phyloP scores from a whole-genome alignment of 2,329 filamentous ascomycete species.

The Talaromyces sp. region DNA sequence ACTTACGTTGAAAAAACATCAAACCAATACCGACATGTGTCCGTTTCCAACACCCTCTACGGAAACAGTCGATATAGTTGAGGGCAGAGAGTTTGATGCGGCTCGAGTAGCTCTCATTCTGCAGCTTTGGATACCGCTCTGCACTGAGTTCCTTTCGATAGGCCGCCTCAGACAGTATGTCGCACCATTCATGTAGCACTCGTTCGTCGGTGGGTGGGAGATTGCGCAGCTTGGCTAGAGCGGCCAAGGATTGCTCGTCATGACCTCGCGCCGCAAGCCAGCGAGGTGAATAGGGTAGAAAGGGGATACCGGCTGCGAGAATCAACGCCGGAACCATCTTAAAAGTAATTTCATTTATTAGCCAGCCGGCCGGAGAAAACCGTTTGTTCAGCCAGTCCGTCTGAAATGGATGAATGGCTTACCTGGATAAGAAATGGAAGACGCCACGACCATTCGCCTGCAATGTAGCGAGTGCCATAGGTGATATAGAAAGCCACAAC shows the following conservation, averaged over 20 bases:
- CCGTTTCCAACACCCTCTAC: constrained; percentile 40
- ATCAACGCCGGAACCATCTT: neutral
- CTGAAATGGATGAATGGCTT: too few relatives aligned
- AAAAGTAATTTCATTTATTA: neutral
- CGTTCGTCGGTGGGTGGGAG: too few relatives aligned
- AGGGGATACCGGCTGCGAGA: neutral
- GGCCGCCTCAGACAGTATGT: too few relatives aligned
- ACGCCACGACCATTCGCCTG: constrained; percentile 44
- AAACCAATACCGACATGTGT: constrained; percentile 38
- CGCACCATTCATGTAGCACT: too few relatives aligned
- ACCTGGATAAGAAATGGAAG: constrained; percentile 45
- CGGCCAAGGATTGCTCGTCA: neutral
- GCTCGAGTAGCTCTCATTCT: too few relatives aligned
- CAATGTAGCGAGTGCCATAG: constrained; percentile 41
- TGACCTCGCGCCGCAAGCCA: neutral
- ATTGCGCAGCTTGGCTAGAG: too few relatives aligned
- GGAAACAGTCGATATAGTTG: constrained; percentile 38
- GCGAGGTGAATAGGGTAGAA: neutral
- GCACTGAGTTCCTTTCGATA: too few relatives aligned
- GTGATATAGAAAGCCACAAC: constrained; percentile 41
- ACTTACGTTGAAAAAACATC: too few relatives aligned
- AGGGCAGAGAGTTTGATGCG: constrained; percentile 10
- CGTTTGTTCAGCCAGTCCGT: too few relatives aligned
- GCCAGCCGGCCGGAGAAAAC: too few relatives aligned
- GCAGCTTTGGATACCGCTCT: too few relatives aligned